Evolutionary conservation across 2,329 filamentous ascomycete species (phyloP), one percentile per base, ranked within the genome.

Genomic region (Nemania sp.): DNA sequence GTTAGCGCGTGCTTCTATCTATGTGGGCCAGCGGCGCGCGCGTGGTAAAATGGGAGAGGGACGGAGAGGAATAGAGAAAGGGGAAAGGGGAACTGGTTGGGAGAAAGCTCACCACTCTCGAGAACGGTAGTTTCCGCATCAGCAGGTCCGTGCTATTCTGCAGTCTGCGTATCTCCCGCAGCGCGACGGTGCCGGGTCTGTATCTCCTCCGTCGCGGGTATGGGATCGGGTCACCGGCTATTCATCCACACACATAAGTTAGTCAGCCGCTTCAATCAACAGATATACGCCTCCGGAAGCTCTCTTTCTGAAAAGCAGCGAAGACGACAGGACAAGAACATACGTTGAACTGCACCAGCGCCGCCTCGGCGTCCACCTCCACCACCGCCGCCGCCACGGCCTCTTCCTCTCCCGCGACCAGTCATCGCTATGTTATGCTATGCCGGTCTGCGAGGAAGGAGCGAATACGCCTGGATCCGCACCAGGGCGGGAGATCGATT

Each of bases 131-230:
- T 73, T 91, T 92, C 63, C 81, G 80, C 62, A 97, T 81, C 44
- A 97, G 77, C 24, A 97, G 83, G 67, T 97, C 92, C 56, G 91
- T 96, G 59, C 85, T 89, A 73, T 86, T 89, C 75, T 97, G 94
- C 72, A 95, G 95, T 66, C 84, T 85, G 71, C 92, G 82, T 72
- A 97, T 97, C 77, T 97, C 93, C 73, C 89, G 88, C 50, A 97
- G 81, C 49, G 94, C 93, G 62, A 90, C 81, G 37, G 92, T 97
- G 68, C 91, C 91, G 1, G 89, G 89, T 52, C 78, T 82, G 68
- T 90, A 91, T 61, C 89, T 82, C 60, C 81, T 81, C 61, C 80
- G 83, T 61, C 80, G 79, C 54, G 73, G 75, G 54, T 80, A 76
- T 1, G 88, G 88, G 40, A 89, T 75, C 24, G 89, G 88, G 64